Percentiles rank a stretch among this genome's conserved stretches.
These are phyloP conservation scores for Tolypocladium amazonense DNA, from an alignment of 2,329 filamentous ascomycete genomes.

Conservation along the genomic window DNA sequence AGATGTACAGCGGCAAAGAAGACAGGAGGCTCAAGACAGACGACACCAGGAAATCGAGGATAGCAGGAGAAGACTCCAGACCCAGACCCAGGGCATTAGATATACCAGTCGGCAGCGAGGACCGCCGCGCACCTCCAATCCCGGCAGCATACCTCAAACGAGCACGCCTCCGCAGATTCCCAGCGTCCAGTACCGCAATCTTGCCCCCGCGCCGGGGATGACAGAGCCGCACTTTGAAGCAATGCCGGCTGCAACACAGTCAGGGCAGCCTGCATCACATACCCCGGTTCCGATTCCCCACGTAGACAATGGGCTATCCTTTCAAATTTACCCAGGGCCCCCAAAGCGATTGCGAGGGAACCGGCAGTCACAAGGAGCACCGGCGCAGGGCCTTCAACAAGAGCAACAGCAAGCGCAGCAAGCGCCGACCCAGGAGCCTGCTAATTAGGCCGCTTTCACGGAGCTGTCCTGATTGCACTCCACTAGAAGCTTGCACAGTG, in stretches of 20 bases:
- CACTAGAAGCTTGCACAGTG: not conserved
- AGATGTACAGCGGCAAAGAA: slow-evolving; percentile 27
- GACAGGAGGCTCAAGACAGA: slow-evolving; percentile 26
- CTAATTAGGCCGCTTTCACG: not conserved
- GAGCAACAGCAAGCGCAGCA: not conserved
- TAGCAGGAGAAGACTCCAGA: slow-evolving; percentile 13
- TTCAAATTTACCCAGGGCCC: slow-evolving; percentile 17
- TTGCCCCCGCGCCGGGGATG: slow-evolving; percentile 13
- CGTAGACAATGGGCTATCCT: slow-evolving; percentile 7
- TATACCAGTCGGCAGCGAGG: slow-evolving; percentile 8
- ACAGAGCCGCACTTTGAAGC: slow-evolving; percentile 17
- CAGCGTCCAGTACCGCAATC: not conserved
- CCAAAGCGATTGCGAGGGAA: slow-evolving; percentile 18
- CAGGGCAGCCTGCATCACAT: slow-evolving; percentile 12
- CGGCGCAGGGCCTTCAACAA: not conserved
- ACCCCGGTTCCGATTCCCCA: slow-evolving; percentile 15
- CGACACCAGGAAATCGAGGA: slow-evolving; percentile 27
- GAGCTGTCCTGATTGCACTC: not conserved
- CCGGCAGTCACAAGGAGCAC: slow-evolving; percentile 4
- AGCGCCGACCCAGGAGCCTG: not conserved
- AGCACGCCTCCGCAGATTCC: slow-evolving; percentile 6
- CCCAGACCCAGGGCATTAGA: slow-evolving; percentile 12
- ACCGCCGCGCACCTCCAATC: not conserved
- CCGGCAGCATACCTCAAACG: slow-evolving; percentile 9
- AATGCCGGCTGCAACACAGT: slow-evolving; percentile 12